Base-by-base conservation (phyloP, 768 basidiomycete genomes). In the Lactarius evosmus region DNA sequence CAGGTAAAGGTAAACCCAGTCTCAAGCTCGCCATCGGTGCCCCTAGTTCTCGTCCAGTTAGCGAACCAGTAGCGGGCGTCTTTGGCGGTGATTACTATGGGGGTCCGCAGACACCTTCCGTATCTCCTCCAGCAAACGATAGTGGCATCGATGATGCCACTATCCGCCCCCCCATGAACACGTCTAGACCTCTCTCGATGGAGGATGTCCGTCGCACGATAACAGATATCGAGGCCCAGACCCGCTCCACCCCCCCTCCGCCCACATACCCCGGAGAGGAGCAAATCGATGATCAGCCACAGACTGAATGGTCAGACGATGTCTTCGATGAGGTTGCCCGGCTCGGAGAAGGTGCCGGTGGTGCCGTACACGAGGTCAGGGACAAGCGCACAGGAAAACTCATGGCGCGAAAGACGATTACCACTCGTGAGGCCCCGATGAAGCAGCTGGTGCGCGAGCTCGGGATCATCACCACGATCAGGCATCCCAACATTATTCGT, bases 401-500 rank as follows among this genome's bases (percentile, higher is more conserved):
- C 70, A 88, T 97, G 85, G 97, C 97, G 5, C 86, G 95, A 71
- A 99, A 99, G 80, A 91, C 93, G 9, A 94, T 96, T 72, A 91
- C 91, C 33, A 93, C 91, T 11, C 86, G 86, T 61, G 90, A 92
- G 70, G 96, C 93, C 52, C 95, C 95, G 19, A 82, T 89, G 77
- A 91, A 89, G 77, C 96, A 98, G 78, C 85, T 98, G 63, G 80
- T 94, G 62, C 87, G 97, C 62, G 97, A 99, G 77, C 80, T 98
- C 60, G 85, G 85, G 60, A 96, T 98, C 75, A 93, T 93, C 70
- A 87, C 91, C 56, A 84, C 86, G 60, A 93, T 89, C 60, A 79
- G 85, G 54, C 92, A 96, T 70, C 76, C 84, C 69, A 96, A 96
- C 71, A 96, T 99, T 75, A 87, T 94, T 65, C 80, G 82, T 53